phyloP scores from a whole-genome alignment of 345 rosid species.

The Eucalyptus coolabah region DNA sequence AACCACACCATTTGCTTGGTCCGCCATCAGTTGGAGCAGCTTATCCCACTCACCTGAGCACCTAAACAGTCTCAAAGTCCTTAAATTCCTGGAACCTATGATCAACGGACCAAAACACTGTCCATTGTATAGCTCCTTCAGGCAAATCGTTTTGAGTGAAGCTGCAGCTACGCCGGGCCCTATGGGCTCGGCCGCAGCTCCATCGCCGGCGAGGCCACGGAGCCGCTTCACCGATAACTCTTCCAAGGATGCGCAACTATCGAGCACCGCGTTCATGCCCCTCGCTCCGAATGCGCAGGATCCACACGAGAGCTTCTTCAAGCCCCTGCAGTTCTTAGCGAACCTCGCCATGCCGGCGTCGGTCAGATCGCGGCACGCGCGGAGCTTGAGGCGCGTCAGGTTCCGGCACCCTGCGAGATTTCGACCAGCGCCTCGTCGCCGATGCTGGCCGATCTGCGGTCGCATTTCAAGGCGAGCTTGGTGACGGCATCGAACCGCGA shows the following conservation, averaged over 20 bases:
- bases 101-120: conserved; percentile 68
- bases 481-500: conserved; percentile 80
- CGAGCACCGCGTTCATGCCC: conserved; percentile 78
- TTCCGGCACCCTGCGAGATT: conserved; percentile 61
- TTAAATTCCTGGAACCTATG: conserved; percentile 47
- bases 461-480: conserved; percentile 78
- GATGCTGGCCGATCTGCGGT: conserved; percentile 63
- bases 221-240: conserved; percentile 79
- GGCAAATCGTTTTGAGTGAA: conserved; percentile 54
- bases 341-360: conserved; percentile 57
- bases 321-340: conserved; percentile 53
- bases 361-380: conserved; percentile 69
- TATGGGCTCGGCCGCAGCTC: conserved; percentile 43
- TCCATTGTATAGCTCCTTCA: conserved; percentile 69
- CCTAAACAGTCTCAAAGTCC: conserved; percentile 60
- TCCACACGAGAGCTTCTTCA: conserved; percentile 81
- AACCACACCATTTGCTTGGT: conserved; percentile 24
- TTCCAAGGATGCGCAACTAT: conserved; percentile 56
- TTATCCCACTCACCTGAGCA: conserved; percentile 86
- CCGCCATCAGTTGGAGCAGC: conserved; percentile 28
- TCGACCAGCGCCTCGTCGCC: conserved; percentile 50
- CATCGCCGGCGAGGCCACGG: conserved; percentile 40
- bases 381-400: conserved; percentile 72
- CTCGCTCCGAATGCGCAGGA: conserved; percentile 75
- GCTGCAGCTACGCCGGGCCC: conserved; percentile 49